Conservation (phyloP, 352 stramenopile genomes). For the Pythium oligandrum region DNA sequence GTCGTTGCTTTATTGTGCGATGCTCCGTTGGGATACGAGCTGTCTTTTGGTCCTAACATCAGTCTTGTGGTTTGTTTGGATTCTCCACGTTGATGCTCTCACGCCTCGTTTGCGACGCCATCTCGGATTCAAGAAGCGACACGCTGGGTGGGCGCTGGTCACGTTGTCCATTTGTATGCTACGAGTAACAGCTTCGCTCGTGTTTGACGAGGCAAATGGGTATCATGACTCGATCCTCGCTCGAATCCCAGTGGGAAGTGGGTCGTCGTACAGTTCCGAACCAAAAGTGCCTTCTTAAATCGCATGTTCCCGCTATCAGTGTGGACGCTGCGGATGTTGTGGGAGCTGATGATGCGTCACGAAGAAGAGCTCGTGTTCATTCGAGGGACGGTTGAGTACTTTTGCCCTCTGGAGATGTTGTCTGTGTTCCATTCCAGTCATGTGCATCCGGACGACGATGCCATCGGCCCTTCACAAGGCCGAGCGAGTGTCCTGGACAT, state of each 20-base stretch:
- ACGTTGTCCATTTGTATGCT: neutral
- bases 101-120: slow-evolving; percentile 1
- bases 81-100: slow-evolving; percentile 6
- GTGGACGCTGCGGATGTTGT: slow-evolving; percentile 10
- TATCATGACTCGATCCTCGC: slow-evolving; percentile 6
- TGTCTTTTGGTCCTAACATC: slow-evolving; percentile 1
- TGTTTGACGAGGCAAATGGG: slow-evolving; percentile 7
- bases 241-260: neutral
- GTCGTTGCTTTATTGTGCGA: neutral
- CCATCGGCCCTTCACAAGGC: no score
- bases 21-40: slow-evolving; percentile 4
- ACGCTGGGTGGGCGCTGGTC: slow-evolving; percentile 1
- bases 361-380: slow-evolving; percentile 14
- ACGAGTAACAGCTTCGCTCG: slow-evolving; percentile 1
- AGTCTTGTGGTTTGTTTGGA: slow-evolving; percentile 5
- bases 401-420: slow-evolving; percentile 11
- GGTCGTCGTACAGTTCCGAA: neutral
- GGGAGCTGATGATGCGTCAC: slow-evolving; percentile 5
- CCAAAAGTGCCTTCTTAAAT: slow-evolving; percentile 11
- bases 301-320: slow-evolving; percentile 8
- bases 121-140: slow-evolving; percentile 1
- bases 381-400: slow-evolving; percentile 10
- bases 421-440: neutral
- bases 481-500: no score
- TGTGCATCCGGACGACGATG: neutral